Base-by-base conservation (phyloP, 352 stramenopile species). In the Pythium monospermum region DNA sequence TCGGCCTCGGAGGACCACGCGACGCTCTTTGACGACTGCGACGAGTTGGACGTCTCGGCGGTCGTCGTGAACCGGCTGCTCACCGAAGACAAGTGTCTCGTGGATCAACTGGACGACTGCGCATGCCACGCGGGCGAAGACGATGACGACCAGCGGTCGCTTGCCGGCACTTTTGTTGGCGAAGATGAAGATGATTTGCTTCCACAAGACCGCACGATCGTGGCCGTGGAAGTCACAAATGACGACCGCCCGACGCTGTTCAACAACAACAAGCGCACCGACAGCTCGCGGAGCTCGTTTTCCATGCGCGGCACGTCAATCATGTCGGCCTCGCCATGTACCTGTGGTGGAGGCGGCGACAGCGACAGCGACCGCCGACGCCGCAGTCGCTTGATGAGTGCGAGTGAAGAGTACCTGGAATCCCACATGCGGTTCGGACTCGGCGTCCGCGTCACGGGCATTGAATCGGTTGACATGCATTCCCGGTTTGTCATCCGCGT, bases 351-450 rank as follows among this genome's bases (percentile, higher is more conserved):
- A n/a, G n/a, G n/a, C n/a, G n/a, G n/a, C n/a, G n/a, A n/a, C 4
- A 3, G 31, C 30, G 11, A 1, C 8, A 31, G 31, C 22, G 30
- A 18, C 5, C 16, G 18, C 4, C 6, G 15, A 4, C 25, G 6
- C 5, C 27, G 16, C 16, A 4, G 5, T 3, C 45, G 45, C 32
- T 7, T 26, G 31, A 26, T 27, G 13, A 68, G 53, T 38, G 65
- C 68, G 6, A 66, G 62, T 5, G 61, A 62, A 21, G 66, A 79
- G 53, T 84, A 81, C 46, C 21, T 77, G 28, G 73, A 84, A 46
- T 39, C 72, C 23, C 57, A 75, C 22, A 66, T 82, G 31, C 73
- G 73, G 19, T 71, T 68, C 35, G 70, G 63, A 0, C 53, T 84
- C 8, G 53, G 68, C 36, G 64, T 84, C 21, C 70, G 73, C 18